Evolutionary conservation across 108 stramenopile genomes (phyloP), one percentile per base, ranked within the genome.

Genomic region (Aurantiochytrium sp.): DNA sequence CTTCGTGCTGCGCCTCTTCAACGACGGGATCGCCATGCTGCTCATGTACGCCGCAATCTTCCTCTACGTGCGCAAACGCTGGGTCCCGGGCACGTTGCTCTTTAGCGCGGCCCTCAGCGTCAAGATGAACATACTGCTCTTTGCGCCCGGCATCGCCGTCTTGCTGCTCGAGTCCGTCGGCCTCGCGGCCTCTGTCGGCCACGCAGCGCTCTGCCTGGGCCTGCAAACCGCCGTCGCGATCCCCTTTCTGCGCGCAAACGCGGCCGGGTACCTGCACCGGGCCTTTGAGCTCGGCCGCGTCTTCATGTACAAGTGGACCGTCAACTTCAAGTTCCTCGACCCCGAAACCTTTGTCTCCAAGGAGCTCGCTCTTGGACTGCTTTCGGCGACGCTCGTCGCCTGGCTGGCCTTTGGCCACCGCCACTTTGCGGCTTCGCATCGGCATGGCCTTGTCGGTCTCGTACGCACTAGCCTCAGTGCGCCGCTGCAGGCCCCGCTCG

Each of bases 121-220:
- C 39, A 99, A 99, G 89, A 99, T 99, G 98, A 98, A 98, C 91
- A 91, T 97, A 4, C 90, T 99, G 53, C 94, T 99, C 6, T 98
- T 96, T 69, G 97, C 97, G 36, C 98, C 98, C 3, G 98, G 96
- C 4, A 55, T 99, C 37, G 89, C 98, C 30, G 89, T 96, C 12
- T 90, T 98, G 39, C 86, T 97, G 41, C 90, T 98, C 19, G 96
- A 89, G 22, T 68, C 68, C 50, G 94, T 89, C 32, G 94, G 90
- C 54, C 37, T 52, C 65, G 89, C 22, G 68, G 22, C 91, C 48
- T 89, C 91, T 10, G 54, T 89, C 2, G 31, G 89, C 19, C 91
- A 91, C 54, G 69, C 95, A 30, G 68, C 88, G 39, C 88, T 95
- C 36, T 97, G 97, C 90, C 96, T 92, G 15, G 32, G 90, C 54